Evolutionary conservation across 2,329 filamentous ascomycete species (phyloP).

Genomic region (Penicillium sp.): DNA sequence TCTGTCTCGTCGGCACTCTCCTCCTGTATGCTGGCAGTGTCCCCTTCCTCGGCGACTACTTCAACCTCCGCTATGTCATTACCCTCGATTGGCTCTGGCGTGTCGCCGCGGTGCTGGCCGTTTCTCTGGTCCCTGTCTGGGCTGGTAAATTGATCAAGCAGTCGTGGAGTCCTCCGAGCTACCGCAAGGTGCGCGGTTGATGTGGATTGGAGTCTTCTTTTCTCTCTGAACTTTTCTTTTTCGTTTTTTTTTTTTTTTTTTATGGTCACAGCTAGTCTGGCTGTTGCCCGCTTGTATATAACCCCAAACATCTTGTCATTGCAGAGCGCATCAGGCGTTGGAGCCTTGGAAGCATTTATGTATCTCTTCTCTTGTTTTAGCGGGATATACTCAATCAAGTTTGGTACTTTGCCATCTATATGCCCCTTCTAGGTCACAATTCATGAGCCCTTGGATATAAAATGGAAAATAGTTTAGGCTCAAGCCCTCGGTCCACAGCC

Average conservation of each 20-base stretch:
- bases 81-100: constrained; percentile 86
- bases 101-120: constrained; percentile 72
- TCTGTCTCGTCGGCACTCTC: constrained; percentile 78
- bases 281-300: constrained; percentile 11
- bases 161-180: constrained; percentile 86
- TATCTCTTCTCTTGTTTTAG: constrained; percentile 1
- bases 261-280: background rate
- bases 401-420: background rate
- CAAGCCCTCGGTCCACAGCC: no score
- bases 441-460: no score
- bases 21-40: constrained; percentile 76
- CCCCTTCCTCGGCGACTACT: constrained; percentile 86
- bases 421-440: no score
- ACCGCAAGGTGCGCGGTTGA: constrained; percentile 72
- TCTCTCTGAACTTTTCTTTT: constrained; percentile 6
- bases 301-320: constrained; percentile 9
- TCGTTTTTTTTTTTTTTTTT: no score
- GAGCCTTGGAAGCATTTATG: constrained; percentile 12
- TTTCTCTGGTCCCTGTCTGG: constrained; percentile 83
- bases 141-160: constrained; percentile 79
- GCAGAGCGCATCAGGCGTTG: constrained; percentile 14
- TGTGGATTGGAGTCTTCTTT: background rate
- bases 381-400: background rate
- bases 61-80: constrained; percentile 76
- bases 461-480: no score